Conservation (phyloP, 2,329 filamentous ascomycete genomes). For the Exophiala lecanii-corni region DNA sequence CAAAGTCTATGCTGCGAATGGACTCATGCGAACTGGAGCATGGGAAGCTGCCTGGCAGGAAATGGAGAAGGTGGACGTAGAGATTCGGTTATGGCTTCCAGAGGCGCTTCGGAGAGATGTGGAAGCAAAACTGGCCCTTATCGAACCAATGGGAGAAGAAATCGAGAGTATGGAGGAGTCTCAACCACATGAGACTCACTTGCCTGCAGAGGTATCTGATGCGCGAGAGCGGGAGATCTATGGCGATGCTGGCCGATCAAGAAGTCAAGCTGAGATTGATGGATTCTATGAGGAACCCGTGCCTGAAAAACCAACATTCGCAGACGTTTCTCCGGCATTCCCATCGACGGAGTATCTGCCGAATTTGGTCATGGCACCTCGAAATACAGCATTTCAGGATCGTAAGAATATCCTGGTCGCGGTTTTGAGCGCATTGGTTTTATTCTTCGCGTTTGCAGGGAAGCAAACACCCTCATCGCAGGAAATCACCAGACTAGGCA, state of each 20-base stretch:
- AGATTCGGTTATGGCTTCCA: conserved; percentile 68
- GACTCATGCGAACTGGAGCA: conserved; percentile 82
- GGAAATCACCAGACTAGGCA: not conserved
- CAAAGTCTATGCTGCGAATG: conserved; percentile 91
- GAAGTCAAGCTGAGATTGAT: conserved; percentile 26
- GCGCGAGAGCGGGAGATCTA: conserved; percentile 22
- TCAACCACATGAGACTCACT: not conserved
- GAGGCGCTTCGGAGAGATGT: conserved; percentile 49
- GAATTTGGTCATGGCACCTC: not conserved
- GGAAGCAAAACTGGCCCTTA: conserved; percentile 20
- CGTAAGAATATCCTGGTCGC: conserved; percentile 50
- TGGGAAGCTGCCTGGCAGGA: conserved; percentile 94
- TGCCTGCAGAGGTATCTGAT: conserved; percentile 8
- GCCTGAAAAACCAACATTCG: conserved; percentile 4
- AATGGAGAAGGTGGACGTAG: conserved; percentile 97
- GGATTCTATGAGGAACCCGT: conserved; percentile 15
- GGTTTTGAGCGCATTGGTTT: conserved; percentile 41
- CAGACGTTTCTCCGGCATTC: too few relatives aligned
- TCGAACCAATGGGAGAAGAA: not conserved
- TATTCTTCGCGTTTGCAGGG: conserved; percentile 34
- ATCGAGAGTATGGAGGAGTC: not conserved
- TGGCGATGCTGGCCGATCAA: conserved; percentile 12
- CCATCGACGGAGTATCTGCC: too few relatives aligned
- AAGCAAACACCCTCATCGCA: not conserved
- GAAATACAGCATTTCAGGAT: conserved; percentile 39